Base-by-base conservation (phyloP, 257 asterid species). In the Capsicum pubescens region DNA sequence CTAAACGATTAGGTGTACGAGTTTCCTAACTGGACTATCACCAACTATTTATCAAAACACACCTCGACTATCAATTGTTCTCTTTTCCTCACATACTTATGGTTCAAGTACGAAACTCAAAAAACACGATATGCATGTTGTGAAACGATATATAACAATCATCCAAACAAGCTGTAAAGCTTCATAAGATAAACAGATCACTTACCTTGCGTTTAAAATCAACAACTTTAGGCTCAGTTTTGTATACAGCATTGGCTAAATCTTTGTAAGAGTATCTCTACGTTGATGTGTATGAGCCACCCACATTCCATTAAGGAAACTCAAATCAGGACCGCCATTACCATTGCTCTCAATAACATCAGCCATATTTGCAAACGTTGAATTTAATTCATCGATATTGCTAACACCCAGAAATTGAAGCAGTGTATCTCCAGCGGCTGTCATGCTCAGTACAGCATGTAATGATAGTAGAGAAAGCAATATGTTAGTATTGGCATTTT, bases 401-500 rank as follows among this genome's bases (percentile, higher is more conserved):
- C 87, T 84, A 10, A 86, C 82, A 61, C 78, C 89, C 63, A 91
- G 88, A 71, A 84, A 89, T 0, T 83, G 83, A 26, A 91, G 85
- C 13, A 71, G 87, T 80, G 93, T 90, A 72, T 87, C 89, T 69
- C 94, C 94, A 84, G 94, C 87, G 7, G 89, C 84, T 3, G 87
- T 82, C 85, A 90, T 55, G 46, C 84, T 87, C 82, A 91, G 15
- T 2, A 88, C 89, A 5, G 88, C 91, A 83, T 90, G 91, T 83
- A 91, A 84, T 71, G 95, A 92, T 39, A 90, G 81, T n/a, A 92
- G 95, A 42, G 92, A 92, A 84, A 92, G 88, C 14, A 89, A 90
- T 67, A 89, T 52, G 87, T 92, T 90, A 44, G 48, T 14, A 16
- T 69, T 8, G 15, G 6, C 8, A 39, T 12, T 54, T 54, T 36